A percentile compares a stretch with the other conserved stretches of the same genome.
Conservation (phyloP, 495 filamentous ascomycete genomes). For the Cercophora sp. region DNA sequence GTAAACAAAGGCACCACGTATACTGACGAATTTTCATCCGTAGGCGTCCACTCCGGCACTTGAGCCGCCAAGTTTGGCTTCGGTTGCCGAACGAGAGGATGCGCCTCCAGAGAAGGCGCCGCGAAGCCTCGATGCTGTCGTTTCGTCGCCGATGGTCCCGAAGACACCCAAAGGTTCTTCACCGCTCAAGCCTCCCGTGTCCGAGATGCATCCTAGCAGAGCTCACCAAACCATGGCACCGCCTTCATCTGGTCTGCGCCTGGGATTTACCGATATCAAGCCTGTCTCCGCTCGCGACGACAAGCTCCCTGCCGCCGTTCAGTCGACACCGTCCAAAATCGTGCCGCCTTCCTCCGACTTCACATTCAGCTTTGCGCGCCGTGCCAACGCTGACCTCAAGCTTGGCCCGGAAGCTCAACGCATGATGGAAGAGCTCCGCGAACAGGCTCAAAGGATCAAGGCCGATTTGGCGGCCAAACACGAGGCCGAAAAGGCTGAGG, state of each 20-base stretch:
- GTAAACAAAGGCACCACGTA: background rate
- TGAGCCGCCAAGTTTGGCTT: conserved; percentile 32
- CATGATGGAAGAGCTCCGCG: conserved; percentile 73
- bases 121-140: conserved; percentile 27
- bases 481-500: conserved; percentile 40
- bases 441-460: conserved; percentile 64
- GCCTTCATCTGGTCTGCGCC: conserved; percentile 59
- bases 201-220: conserved; percentile 78
- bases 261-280: conserved; percentile 64
- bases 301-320: conserved; percentile 19
- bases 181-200: conserved; percentile 52
- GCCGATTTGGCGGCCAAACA: conserved; percentile 56
- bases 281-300: conserved; percentile 32
- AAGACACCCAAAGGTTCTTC: conserved; percentile 40
- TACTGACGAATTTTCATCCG: background rate
- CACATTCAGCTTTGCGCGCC: conserved; percentile 65
- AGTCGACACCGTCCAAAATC: conserved; percentile 49
- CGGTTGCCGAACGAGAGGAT: conserved; percentile 44
- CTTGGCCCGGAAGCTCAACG: conserved; percentile 70
- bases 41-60: conserved; percentile 17
- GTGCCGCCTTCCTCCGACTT: conserved; percentile 56
- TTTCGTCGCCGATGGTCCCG: conserved; percentile 44
- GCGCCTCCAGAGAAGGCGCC: conserved; percentile 13
- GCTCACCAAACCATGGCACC: conserved; percentile 66
- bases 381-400: conserved; percentile 44